Evolutionary conservation across 257 asterid genomes (phyloP).

Genomic region (Eustoma russellianum): DNA sequence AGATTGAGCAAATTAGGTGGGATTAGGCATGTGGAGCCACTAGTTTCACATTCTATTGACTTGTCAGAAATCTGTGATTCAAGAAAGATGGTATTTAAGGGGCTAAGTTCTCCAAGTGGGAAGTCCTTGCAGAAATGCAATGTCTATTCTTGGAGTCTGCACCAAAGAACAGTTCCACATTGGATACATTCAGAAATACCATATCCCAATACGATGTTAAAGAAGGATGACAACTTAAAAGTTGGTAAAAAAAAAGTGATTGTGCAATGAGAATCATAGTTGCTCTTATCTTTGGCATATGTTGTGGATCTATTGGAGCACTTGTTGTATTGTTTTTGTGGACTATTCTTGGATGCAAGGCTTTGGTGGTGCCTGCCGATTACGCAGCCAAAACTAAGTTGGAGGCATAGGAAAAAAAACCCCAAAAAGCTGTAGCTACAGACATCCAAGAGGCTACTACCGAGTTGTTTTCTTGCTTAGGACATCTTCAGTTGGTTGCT

Average conservation of each 20-base stretch:
- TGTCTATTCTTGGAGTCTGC: conserved; percentile 58
- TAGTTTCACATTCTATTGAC: conserved; percentile 50
- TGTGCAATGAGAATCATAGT: conserved; percentile 48
- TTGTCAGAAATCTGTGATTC: conserved; percentile 48
- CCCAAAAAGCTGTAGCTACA: conserved; percentile 26
- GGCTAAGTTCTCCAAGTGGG: conserved; percentile 62
- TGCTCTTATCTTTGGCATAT: conserved; percentile 57
- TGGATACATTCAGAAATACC: conserved; percentile 88
- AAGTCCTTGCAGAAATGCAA: conserved; percentile 42
- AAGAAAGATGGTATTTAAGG: conserved; percentile 31
- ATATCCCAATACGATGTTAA: conserved; percentile 40
- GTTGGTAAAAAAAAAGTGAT: conserved; percentile 31
- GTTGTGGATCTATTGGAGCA: conserved; percentile 76
- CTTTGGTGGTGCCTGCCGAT: conserved; percentile 73
- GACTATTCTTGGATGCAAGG: conserved; percentile 46
- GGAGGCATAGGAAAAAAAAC: conserved; percentile 31
- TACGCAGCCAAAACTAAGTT: conserved; percentile 16
- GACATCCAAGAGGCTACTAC: conserved; percentile 54
- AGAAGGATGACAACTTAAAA: conserved; percentile 15
- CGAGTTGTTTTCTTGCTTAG: conserved; percentile 6
- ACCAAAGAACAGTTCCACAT: conserved; percentile 31
- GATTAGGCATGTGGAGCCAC: conserved; percentile 40
- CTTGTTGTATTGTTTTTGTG: conserved; percentile 44
- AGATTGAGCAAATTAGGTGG: conserved; percentile 45
- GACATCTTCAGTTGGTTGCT: conserved; percentile 16